Evolutionary conservation across 129 eudicot species (phyloP), one percentile per base, ranked within the genome.

Genomic region (Mikania micrantha): DNA sequence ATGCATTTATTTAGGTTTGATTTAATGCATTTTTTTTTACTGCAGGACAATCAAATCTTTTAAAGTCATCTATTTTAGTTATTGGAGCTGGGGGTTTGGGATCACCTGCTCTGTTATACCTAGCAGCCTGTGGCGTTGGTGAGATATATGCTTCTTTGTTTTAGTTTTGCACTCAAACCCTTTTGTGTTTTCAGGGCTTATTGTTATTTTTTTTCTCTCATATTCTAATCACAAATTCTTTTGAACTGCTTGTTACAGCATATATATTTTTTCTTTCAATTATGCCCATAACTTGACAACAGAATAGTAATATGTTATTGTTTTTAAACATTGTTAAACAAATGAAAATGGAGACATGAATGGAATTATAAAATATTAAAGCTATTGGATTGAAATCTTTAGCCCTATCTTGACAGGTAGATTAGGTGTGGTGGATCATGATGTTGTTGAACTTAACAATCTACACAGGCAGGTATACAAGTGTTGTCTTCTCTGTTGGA

Each of bases 31-130:
- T 7, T 75, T 75, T 61, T 22, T 52, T 73, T 70, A 67, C 56
- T 80, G 73, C 69, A 82, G 96, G 85, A 16, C 99, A 94, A 78
- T 81, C 85, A 29, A 89, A 86, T 79, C 85, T 94, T 56, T 52
- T 89, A 67, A 94, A 85, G 71, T 82, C 97, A 9, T 89, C 99
- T 4, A 67, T 94, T 61, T 80, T 94, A 67, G 97, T 94, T 52
- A 84, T 94, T 59, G 99, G 99, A 72, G 99, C 99, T 70, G 99
- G 99, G 48, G 99, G 99, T 6, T 81, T 94, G 65, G 99, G 99
- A 10, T 84, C 99, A 39, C 99, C 99, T 61, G 99, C 96, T 74
- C 75, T 94, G 71, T 83, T 94, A 28, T 94, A 94, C 56, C 88
- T 94, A 39, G 96, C 99, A 10, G 99, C 99, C 15, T 94, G 96